Conservation (phyloP, 257 asterid genomes). For the Nicotiana obtusifolia region DNA sequence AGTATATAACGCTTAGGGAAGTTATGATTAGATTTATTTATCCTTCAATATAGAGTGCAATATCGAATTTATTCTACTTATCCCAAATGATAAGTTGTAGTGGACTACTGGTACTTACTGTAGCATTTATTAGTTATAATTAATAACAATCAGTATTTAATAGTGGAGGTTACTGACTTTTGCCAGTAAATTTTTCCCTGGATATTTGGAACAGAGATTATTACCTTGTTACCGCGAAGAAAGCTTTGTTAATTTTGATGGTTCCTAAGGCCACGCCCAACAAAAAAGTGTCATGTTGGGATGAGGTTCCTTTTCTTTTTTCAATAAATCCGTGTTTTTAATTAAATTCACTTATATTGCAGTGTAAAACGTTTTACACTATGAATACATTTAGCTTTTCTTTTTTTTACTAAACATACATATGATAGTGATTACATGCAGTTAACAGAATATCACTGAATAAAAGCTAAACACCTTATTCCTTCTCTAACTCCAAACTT, state of each 20-base stretch:
- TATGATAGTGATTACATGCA: not conserved
- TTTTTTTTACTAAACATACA: not conserved
- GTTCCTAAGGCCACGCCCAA: not conserved
- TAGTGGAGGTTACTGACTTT: not conserved
- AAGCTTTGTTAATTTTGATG: not conserved
- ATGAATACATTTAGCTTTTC: not conserved
- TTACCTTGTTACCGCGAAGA: not conserved
- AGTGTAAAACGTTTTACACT: not conserved
- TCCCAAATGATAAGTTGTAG: not conserved
- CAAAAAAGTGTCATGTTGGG: not conserved
- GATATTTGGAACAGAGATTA: not conserved
- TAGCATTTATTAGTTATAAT: not conserved
- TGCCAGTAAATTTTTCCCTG: not conserved
- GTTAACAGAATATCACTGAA: not conserved
- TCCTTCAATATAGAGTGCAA: not conserved
- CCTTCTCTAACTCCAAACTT: not conserved
- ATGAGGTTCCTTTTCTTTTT: not conserved
- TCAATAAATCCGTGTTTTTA: not conserved
- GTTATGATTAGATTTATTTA: not conserved
- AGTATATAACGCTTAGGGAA: not conserved
- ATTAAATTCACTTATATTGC: not conserved
- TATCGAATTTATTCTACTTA: not conserved
- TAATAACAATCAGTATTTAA: not conserved
- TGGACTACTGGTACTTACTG: not conserved
- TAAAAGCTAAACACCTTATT: not conserved